Evolutionary conservation across 768 basidiomycete genomes (phyloP).

Genomic region (Psilocybe subaeruginosa): DNA sequence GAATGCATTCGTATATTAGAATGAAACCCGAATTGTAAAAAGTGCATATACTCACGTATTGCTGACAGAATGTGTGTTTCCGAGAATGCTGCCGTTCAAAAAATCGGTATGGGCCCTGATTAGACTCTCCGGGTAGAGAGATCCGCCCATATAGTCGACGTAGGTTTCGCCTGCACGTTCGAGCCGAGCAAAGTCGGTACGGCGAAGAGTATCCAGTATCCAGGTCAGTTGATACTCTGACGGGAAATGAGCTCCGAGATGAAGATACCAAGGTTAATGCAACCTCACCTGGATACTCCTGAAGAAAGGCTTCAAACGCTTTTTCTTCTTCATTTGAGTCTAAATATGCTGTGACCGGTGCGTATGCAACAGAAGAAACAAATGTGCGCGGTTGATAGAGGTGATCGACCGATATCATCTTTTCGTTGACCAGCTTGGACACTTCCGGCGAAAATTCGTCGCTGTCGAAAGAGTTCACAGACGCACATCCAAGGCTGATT

Average conservation of each 20-base stretch:
- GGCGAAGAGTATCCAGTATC: slow-evolving; percentile 70
- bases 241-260: background rate
- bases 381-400: slow-evolving; percentile 25
- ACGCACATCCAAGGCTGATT: slow-evolving; percentile 41
- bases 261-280: background rate
- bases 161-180: slow-evolving; percentile 72
- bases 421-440: slow-evolving; percentile 31
- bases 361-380: slow-evolving; percentile 24
- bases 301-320: slow-evolving; percentile 53
- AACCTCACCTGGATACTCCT: slow-evolving; percentile 39
- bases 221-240: slow-evolving; percentile 67
- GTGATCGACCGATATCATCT: slow-evolving; percentile 29
- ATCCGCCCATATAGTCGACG: slow-evolving; percentile 87
- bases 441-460: slow-evolving; percentile 43
- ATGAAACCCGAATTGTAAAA: background rate
- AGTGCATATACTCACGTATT: slow-evolving; percentile 63
- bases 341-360: slow-evolving; percentile 28
- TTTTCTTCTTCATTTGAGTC: slow-evolving; percentile 35
- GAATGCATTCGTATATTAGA: slow-evolving; percentile 10
- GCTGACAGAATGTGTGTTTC: slow-evolving; percentile 85
- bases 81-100: slow-evolving; percentile 66
- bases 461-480: slow-evolving; percentile 36
- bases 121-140: slow-evolving; percentile 79
- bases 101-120: slow-evolving; percentile 73
- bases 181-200: slow-evolving; percentile 62